A percentile compares a stretch with the other conserved stretches of the same genome.
These are phyloP conservation scores for Pezicula neosporulosa DNA, from an alignment of 2,329 filamentous ascomycete genomes.

Conservation along the genomic window DNA sequence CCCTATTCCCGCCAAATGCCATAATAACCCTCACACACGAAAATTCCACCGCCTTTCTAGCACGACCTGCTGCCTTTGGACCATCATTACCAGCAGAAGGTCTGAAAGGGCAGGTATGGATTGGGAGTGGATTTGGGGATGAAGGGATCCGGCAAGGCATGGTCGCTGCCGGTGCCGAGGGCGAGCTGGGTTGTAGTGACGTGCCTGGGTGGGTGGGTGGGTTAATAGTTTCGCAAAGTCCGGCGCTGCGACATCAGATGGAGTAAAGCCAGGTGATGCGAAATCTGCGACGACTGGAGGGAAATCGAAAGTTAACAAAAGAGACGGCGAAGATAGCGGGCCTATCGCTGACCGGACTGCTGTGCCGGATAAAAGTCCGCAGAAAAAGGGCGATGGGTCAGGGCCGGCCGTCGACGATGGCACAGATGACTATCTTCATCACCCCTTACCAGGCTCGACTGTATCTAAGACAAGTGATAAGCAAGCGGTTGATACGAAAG, in stretches of 20 bases:
- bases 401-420: constrained; percentile 57
- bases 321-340: constrained; percentile 27
- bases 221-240: constrained; percentile 53
- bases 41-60: constrained; percentile 95
- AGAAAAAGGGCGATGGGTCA: constrained; percentile 14
- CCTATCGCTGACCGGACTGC: constrained; percentile 18
- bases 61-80: constrained; percentile 89
- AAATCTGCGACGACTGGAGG: constrained; percentile 28
- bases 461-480: constrained; percentile 26
- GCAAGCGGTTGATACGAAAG: constrained; percentile 17
- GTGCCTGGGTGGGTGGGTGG: constrained; percentile 90
- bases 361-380: constrained; percentile 14
- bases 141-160: constrained; percentile 62
- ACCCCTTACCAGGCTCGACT: constrained; percentile 37
- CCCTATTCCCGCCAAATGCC: constrained; percentile 90
- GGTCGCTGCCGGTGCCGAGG: constrained; percentile 54
- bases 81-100: constrained; percentile 72
- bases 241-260: constrained; percentile 13
- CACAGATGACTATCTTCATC: constrained; percentile 80
- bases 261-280: constrained; percentile 13
- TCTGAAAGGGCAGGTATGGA: constrained; percentile 87
- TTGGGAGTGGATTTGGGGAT: constrained; percentile 87
- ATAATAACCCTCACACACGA: constrained; percentile 96
- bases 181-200: constrained; percentile 93
- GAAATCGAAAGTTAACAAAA: constrained; percentile 37